Evolutionary conservation across 2,329 filamentous ascomycete species (phyloP), one percentile per base, ranked within the genome.

Genomic region (Apiospora rasikravindrae): DNA sequence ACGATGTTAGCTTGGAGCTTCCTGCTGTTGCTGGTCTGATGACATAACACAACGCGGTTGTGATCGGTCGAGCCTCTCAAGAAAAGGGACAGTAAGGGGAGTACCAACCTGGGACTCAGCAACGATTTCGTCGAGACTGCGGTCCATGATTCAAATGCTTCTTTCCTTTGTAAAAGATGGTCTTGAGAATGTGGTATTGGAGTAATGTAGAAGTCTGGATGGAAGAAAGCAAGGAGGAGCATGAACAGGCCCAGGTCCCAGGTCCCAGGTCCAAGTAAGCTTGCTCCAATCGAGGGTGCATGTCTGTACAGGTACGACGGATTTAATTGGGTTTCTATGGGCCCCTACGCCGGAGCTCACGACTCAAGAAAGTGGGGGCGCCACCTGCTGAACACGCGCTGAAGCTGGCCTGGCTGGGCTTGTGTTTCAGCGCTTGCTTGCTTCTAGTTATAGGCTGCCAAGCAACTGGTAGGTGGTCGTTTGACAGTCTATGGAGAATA

Each of bases 51-150:
- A 49, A 42, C 40, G 40, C 40, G 40, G 45, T 10, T 22, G 22
- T n/a, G 44, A 19, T 47, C 6, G 45, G 22, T n/a, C 22, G 22
- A 49, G 22, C 6, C 45, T n/a, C 22, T n/a, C 10, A n/a, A 10
- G 14, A 61, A 33, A 61, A 61, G 53, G 13, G 24, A 37, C 53
- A 33, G 16, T 5, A 37, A 24, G 37, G 37, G 10, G 6, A n/a
- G 40, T 53, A 53, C 76, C 13, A 77, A 81, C 80, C 77, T 78
- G 77, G 61, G 78, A 79, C 71, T 81, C 80, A 74, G 80, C 80
- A 73, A 81, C 79, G 44, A 81, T 81, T 73, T 81, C 80, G 75
- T 81, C 80, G 10, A 81, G 77, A 73, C 78, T 80, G 70, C 79
- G 77, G 70, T 81, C 80, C 80, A 81, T 81, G 61, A 73, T 71